Percentiles rank a stretch among this genome's conserved stretches.
Evolutionary conservation across 352 stramenopile genomes (phyloP).

Genomic region (Phytophthora nicotianae): DNA sequence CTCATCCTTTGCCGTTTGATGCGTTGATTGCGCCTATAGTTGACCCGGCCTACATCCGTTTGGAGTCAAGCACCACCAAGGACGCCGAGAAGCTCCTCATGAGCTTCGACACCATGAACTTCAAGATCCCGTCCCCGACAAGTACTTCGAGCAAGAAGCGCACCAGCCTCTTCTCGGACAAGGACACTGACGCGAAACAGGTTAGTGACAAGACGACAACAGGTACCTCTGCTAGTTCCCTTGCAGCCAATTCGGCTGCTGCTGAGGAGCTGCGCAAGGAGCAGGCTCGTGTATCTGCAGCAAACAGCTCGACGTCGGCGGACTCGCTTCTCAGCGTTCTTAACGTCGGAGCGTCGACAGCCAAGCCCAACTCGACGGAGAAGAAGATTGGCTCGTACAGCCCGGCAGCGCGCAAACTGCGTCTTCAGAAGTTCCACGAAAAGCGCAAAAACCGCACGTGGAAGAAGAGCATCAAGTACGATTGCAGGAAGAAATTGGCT

Average conservation of each 20-base stretch:
- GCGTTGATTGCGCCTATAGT: slow-evolving; percentile 42
- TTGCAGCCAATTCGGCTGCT: slow-evolving; percentile 28
- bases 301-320: slow-evolving; percentile 24
- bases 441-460: slow-evolving; percentile 97
- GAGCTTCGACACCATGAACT: slow-evolving; percentile 90
- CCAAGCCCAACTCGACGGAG: slow-evolving; percentile 29
- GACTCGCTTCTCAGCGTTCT: slow-evolving; percentile 55
- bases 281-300: slow-evolving; percentile 26
- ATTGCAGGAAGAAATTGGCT: slow-evolving; percentile 98
- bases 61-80: slow-evolving; percentile 48
- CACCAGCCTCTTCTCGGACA: slow-evolving; percentile 45
- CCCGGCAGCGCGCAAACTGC: slow-evolving; percentile 90
- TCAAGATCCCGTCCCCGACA: slow-evolving; percentile 80
- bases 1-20: slow-evolving; percentile 46
- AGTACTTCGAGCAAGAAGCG: slow-evolving; percentile 63
- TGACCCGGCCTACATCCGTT: slow-evolving; percentile 53
- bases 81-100: slow-evolving; percentile 85
- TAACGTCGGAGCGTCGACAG: slow-evolving; percentile 38
- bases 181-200: slow-evolving; percentile 23
- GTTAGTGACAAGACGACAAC: slow-evolving; percentile 8
- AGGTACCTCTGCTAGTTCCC: slow-evolving; percentile 17
- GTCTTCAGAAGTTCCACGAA: slow-evolving; percentile 97
- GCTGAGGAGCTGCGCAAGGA: slow-evolving; percentile 50
- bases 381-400: slow-evolving; percentile 95
- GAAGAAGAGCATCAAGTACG: slow-evolving; percentile 99